These are phyloP conservation scores for Capronia coronata DNA, from an alignment of 2,329 filamentous ascomycete species.

Conservation along the genomic window DNA sequence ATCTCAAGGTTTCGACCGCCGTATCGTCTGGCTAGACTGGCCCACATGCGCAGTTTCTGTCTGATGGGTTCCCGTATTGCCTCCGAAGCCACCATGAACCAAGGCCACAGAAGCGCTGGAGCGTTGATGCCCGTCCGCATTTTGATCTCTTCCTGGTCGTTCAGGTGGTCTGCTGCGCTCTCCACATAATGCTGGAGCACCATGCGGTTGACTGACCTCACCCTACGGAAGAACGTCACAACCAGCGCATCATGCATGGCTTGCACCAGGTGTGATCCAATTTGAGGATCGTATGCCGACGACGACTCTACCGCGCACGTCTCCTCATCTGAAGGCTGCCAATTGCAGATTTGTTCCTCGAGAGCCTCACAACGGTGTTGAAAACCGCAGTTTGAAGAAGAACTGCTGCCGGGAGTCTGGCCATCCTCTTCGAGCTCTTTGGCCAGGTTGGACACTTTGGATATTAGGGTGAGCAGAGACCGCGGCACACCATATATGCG, in stretches of 20 bases:
- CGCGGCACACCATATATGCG: slow-evolving; percentile 9
- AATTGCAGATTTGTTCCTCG: slow-evolving; percentile 7
- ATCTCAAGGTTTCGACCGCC: slow-evolving; percentile 9
- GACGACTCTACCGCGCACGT: background rate
- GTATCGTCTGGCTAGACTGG: slow-evolving; percentile 5
- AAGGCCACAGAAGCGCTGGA: slow-evolving; percentile 8
- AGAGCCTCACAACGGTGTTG: slow-evolving; percentile 3
- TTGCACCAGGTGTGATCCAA: slow-evolving; percentile 8
- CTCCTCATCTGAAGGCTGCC: slow-evolving; percentile 5
- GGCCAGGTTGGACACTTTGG: slow-evolving; percentile 2
- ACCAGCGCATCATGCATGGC: slow-evolving; percentile 9
- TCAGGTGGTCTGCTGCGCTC: background rate
- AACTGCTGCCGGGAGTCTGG: slow-evolving; percentile 1
- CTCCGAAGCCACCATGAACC: slow-evolving; percentile 10
- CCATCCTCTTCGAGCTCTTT: slow-evolving; percentile 6
- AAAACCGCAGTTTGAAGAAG: background rate
- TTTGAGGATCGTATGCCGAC: slow-evolving; percentile 6
- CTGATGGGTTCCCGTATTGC: slow-evolving; percentile 2
- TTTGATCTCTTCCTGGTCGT: slow-evolving; percentile 8
- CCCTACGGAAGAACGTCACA: slow-evolving; percentile 10
- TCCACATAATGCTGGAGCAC: slow-evolving; percentile 9
- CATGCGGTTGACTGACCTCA: slow-evolving; percentile 3
- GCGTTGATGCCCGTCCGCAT: slow-evolving; percentile 3
- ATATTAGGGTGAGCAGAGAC: slow-evolving; percentile 8
- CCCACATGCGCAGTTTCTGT: slow-evolving; percentile 7